phyloP scores from a whole-genome alignment of 176 grass and related monocot genomes.

The Musa troglodytarum region DNA sequence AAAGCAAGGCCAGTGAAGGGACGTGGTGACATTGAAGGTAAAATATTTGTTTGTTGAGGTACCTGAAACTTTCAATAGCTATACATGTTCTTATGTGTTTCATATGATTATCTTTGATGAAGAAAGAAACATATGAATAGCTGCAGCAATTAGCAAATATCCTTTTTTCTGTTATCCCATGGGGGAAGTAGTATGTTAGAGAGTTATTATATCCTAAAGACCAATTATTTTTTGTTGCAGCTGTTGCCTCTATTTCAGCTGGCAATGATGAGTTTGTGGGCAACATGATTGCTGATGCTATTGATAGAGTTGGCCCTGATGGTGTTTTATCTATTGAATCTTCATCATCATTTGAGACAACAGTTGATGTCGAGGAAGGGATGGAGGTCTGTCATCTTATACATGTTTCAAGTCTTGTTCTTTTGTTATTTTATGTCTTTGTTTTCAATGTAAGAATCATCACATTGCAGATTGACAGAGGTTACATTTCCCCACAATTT shows the following conservation, averaged over 20 bases:
- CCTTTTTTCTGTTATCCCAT: neutral
- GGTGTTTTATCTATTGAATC: constrained; percentile 12
- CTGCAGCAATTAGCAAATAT: neutral
- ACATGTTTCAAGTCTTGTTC: neutral
- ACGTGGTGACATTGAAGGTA: neutral
- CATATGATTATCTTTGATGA: neutral
- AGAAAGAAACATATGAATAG: neutral
- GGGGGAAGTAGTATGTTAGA: neutral
- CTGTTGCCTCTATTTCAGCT: constrained; percentile 14
- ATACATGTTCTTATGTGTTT: neutral
- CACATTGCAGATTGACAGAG: constrained; percentile 10
- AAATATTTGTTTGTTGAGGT: neutral
- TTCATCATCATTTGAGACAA: constrained; percentile 13
- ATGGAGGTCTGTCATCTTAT: neutral
- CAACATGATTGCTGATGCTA: constrained; percentile 14
- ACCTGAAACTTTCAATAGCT: neutral
- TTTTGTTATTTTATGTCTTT: neutral
- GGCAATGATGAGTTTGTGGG: constrained; percentile 10
- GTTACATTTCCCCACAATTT: constrained; percentile 13
- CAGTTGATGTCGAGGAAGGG: constrained; percentile 8
- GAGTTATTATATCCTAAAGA: neutral
- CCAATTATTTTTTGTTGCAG: neutral
- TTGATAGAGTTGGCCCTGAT: constrained; percentile 11
- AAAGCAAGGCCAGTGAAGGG: constrained; percentile 4
- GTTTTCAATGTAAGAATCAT: neutral